phyloP scores from a whole-genome alignment of 257 asterid species.

The Solanum rostratum region DNA sequence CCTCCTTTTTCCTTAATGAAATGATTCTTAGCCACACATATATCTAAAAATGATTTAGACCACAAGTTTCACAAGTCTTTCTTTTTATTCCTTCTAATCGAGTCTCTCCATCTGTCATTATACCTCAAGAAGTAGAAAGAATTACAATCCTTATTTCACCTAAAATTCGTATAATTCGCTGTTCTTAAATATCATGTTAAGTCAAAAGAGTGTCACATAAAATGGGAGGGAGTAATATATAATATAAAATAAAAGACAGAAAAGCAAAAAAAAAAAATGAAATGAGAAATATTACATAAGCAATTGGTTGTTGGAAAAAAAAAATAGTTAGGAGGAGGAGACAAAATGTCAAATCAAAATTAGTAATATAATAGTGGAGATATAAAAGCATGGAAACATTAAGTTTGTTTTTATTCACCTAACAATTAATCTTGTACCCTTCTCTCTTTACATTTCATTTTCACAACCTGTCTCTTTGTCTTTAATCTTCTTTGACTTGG shows the following conservation, averaged over 20 bases:
- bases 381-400: not conserved
- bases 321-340: not conserved
- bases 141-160: too few relatives aligned
- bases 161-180: too few relatives aligned
- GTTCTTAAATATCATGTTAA: too few relatives aligned
- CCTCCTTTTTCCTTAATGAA: too few relatives aligned
- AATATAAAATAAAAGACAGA: not conserved
- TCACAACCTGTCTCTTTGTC: not conserved
- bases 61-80: too few relatives aligned
- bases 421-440: not conserved
- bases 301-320: not conserved
- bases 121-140: too few relatives aligned
- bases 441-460: not conserved
- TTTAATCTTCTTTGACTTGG: not conserved
- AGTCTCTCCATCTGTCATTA: too few relatives aligned
- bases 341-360: not conserved
- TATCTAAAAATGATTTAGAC: too few relatives aligned
- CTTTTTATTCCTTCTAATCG: too few relatives aligned
- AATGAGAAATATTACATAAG: not conserved
- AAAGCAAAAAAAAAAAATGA: not conserved
- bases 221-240: too few relatives aligned
- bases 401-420: not conserved
- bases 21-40: too few relatives aligned
- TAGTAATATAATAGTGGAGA: not conserved
- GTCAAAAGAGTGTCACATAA: too few relatives aligned